Evolutionary conservation across 148 eudicot genomes (phyloP).

Genomic region (Chenopodium quinoa): DNA sequence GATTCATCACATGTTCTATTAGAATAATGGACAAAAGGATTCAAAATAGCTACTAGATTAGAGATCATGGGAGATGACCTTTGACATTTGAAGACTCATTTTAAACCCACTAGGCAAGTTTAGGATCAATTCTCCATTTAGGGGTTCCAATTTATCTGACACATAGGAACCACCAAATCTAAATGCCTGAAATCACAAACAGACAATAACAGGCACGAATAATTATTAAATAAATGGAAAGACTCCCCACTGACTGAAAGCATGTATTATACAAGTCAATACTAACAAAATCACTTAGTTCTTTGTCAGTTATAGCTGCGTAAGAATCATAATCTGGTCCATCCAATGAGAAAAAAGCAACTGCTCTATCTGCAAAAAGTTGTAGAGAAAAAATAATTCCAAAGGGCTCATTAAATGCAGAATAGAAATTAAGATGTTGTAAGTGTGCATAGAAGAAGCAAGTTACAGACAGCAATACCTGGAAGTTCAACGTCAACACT

Average conservation of each 20-base stretch:
- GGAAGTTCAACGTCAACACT: slow-evolving; percentile 59
- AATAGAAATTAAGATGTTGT: not conserved
- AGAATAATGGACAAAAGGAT: not conserved
- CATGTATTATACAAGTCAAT: slow-evolving; percentile 18
- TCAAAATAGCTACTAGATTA: too few species aligned
- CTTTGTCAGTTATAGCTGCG: slow-evolving; percentile 45
- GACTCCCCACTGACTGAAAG: not conserved
- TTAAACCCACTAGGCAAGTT: slow-evolving; percentile 56
- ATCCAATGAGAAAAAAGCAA: slow-evolving; percentile 59
- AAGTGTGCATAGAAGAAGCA: not conserved
- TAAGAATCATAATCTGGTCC: slow-evolving; percentile 36
- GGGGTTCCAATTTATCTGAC: slow-evolving; percentile 39
- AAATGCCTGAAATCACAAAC: slow-evolving; percentile 53
- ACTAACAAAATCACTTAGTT: slow-evolving; percentile 76
- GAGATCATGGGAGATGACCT: slow-evolving; percentile 43
- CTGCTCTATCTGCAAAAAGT: slow-evolving; percentile 49
- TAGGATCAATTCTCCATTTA: slow-evolving; percentile 64
- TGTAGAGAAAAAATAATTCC: slow-evolving; percentile 5
- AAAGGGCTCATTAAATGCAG: not conserved
- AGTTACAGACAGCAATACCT: slow-evolving; percentile 43
- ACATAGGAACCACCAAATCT: slow-evolving; percentile 78
- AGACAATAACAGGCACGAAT: slow-evolving; percentile 1
- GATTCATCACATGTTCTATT: not conserved
- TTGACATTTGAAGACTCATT: slow-evolving; percentile 69
- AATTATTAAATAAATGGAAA: not conserved